Base-by-base conservation (phyloP, 2,329 filamentous ascomycete species). In the Cordyceps cateniannulata region DNA sequence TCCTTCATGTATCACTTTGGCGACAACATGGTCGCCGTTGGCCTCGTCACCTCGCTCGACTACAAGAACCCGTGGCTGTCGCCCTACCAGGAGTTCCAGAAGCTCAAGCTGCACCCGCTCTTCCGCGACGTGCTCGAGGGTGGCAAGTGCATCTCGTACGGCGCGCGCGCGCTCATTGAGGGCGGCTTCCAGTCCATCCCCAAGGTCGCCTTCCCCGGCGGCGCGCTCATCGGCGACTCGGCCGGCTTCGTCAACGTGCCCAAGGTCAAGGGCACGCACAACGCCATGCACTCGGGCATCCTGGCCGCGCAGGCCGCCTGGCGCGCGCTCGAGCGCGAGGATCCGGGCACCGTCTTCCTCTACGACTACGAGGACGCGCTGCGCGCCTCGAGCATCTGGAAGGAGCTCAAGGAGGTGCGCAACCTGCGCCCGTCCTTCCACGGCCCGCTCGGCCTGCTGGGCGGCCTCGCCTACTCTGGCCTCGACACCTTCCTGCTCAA, bases 1-100 rank as follows among this genome's bases (percentile, higher is more conserved):
- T 92, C 90, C n/a, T 99, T 92, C 87, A 93, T 99, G 90, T 99
- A 99, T 71, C 95, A 99, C 75, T 99, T 98, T 74, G 95, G 93
- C 42, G 93, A 99, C 68, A 99, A 98, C 75, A 84, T 98, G 68
- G 93, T 99, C 63, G 92, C 87, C 66, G 81, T 99, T 60, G 95
- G 95, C 25, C 81, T 98, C 20, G 95, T 99, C 12, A 90, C 96
- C 42, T 93, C 93, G 25, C 82, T 99, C 59, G 95, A 99, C 79
- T 99, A 99, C 73, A 82, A 90, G 47, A 99, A 99, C 75, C 95
- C 95, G 0, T 99, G 93, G 91, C 77, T 98, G 60, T 95, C 93
- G 3, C 95, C 95, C 0, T 99, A 98, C 72, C 85, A 87, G 62
- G 95, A 99, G 73, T 99, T 99, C 74, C 95, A 99, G 75, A 96